phyloP scores from a whole-genome alignment of 495 filamentous ascomycete species.

The Penicillium subrubescens region DNA sequence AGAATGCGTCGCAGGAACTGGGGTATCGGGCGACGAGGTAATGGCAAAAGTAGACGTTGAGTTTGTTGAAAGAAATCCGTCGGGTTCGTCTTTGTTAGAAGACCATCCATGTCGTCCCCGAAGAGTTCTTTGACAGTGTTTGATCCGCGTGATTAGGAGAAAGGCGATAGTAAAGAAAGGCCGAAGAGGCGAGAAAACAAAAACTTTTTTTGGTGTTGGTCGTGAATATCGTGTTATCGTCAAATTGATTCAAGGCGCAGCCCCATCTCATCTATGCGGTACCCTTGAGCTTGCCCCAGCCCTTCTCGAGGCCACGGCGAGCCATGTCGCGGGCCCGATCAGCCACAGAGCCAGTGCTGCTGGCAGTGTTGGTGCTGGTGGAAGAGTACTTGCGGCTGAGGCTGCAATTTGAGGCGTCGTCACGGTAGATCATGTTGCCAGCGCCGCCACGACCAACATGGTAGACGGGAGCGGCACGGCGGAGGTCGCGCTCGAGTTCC shows the following conservation, averaged over 20 bases:
- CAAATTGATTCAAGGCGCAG: background rate
- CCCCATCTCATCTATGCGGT: slow-evolving; percentile 34
- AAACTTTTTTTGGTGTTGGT: slow-evolving; percentile 38
- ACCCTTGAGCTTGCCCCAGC: slow-evolving; percentile 48
- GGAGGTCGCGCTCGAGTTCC: slow-evolving; percentile 74
- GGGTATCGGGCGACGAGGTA: slow-evolving; percentile 19
- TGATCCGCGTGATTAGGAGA: slow-evolving; percentile 11
- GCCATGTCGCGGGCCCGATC: slow-evolving; percentile 46
- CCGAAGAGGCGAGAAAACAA: slow-evolving; percentile 15
- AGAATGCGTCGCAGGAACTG: slow-evolving; percentile 10
- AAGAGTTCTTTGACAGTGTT: slow-evolving; percentile 3
- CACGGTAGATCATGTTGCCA: slow-evolving; percentile 68
- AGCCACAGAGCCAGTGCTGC: slow-evolving; percentile 42
- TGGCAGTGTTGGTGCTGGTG: slow-evolving; percentile 39
- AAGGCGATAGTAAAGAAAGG: slow-evolving; percentile 16
- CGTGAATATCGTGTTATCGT: slow-evolving; percentile 28
- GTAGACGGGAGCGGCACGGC: slow-evolving; percentile 66
- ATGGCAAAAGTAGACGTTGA: background rate
- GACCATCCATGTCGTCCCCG: slow-evolving; percentile 4
- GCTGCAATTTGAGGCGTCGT: slow-evolving; percentile 30
- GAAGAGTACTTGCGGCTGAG: slow-evolving; percentile 46
- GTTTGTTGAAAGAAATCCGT: slow-evolving; percentile 8
- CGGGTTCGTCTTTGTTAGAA: background rate
- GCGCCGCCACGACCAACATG: slow-evolving; percentile 88
- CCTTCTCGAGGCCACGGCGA: slow-evolving; percentile 44